Evolutionary conservation across 495 filamentous ascomycete genomes (phyloP), one percentile per base, ranked within the genome.

Genomic region (Aspergillus conjunctus): DNA sequence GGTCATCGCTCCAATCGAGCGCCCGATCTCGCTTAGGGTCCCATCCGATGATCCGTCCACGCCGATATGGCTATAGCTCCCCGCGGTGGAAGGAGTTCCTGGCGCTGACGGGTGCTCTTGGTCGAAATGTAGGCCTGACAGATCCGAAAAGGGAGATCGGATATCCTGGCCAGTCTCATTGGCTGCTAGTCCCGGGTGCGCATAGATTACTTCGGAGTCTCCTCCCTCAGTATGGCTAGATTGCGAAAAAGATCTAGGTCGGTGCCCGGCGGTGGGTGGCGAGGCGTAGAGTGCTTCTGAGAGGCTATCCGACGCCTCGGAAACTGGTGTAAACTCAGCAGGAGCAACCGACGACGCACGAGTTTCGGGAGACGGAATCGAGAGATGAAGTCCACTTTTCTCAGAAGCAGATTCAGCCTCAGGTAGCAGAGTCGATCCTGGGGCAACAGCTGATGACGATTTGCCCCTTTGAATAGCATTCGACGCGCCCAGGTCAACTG

Each of bases 21-120:
- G 67, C 17, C 78, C 87, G 60, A 82, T 74, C 10, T 90, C 86
- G 68, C 89, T 93, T 76, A 91, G 71, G 10, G 87, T 82, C 63
- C 88, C 87, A 57, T 81, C 71, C 21, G 80, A 77, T 7, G 69
- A 78, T 4, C 39, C 63, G 34, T 77, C 74, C 1, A 56, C 54
- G 1, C 59, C 58, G 39, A 78, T 66, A 58, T 75, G 71, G 26
- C 71, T 74, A 48, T 68, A 75, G 51, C 72, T 77, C 49, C 75
- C 74, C 18, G 71, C 61, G 4, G 66, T 71, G 20, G 75, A 75
- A 57, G 74, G 68, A 11, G 74, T 64, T 8, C 68, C 62, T 32
- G 75, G 67, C 7, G 75, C 66, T n/a, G 70, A 68, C 26, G 77
- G 77, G 45, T 71, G 66, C 3, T 70, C 64, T 17, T 68, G 69